These are phyloP conservation scores for Chalciporus piperatus DNA, from an alignment of 768 basidiomycete species.

Conservation along the genomic window DNA sequence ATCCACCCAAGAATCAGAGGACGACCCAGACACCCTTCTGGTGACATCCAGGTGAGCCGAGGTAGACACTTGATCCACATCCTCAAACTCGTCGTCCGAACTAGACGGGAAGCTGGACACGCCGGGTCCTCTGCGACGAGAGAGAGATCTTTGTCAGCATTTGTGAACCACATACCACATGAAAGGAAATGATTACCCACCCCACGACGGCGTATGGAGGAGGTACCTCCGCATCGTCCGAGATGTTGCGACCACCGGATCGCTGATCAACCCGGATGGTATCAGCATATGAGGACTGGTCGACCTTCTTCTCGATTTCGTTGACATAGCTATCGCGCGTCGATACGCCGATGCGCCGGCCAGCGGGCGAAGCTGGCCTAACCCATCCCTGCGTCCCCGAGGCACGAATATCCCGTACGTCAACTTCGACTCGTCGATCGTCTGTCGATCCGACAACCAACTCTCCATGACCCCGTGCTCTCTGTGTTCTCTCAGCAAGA, in stretches of 20 bases:
- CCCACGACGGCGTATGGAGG: not conserved
- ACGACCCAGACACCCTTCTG: not conserved
- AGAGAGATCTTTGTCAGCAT: not conserved
- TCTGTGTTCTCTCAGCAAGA: not conserved
- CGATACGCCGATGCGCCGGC: not conserved
- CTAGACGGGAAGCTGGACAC: not conserved
- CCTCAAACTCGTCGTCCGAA: not conserved
- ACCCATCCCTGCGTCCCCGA: not conserved
- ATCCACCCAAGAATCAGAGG: not conserved
- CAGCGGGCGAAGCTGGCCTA: not conserved
- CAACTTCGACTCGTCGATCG: not conserved
- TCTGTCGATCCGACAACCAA: too few species aligned
- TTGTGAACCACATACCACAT: too few species aligned
- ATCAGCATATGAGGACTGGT: not conserved
- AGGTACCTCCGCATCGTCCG: not conserved
- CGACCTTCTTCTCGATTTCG: not conserved
- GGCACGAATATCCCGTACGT: not conserved
- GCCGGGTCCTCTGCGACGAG: not conserved
- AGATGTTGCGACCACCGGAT: not conserved
- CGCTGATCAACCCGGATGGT: not conserved
- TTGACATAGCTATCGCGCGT: not conserved
- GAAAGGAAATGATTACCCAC: constrained; percentile 5
- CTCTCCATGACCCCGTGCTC: not conserved
- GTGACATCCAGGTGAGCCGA: not conserved
- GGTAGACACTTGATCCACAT: not conserved